A percentile compares a stretch with the other conserved stretches of the same genome.
Conservation (phyloP, 257 asterid genomes). For the Datura wrightii region DNA sequence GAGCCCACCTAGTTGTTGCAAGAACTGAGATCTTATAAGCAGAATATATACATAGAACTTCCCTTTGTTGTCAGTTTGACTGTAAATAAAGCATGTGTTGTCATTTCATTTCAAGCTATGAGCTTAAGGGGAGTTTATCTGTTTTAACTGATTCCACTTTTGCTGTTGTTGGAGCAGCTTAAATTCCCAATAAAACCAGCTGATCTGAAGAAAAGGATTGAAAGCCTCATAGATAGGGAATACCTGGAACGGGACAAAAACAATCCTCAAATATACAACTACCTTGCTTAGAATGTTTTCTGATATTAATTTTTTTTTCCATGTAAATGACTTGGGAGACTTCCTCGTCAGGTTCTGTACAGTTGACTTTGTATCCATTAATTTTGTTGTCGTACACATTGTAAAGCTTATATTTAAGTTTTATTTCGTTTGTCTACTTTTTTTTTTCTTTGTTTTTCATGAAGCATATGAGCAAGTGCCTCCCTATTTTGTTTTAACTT, state of each 20-base stretch:
- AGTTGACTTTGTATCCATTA: constrained; percentile 49
- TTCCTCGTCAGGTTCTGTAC: constrained; percentile 62
- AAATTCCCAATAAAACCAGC: constrained; percentile 98
- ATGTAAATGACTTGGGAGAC: constrained; percentile 48
- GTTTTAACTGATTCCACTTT: not conserved
- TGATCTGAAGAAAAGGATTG: constrained; percentile 96
- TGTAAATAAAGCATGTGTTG: not conserved
- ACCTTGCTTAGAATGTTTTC: constrained; percentile 65
- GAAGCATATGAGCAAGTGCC: constrained; percentile 1
- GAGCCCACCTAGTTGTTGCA: too few relatives aligned
- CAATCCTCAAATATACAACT: constrained; percentile 94
- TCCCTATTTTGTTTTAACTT: not conserved
- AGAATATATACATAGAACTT: too few relatives aligned
- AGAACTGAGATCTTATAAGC: too few relatives aligned
- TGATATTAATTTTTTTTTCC: constrained; percentile 37
- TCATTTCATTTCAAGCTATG: constrained; percentile 21
- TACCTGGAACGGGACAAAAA: constrained; percentile 89
- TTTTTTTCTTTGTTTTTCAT: not conserved
- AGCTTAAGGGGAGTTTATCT: not conserved
- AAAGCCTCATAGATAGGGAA: constrained; percentile 94
- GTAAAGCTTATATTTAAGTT: constrained; percentile 34
- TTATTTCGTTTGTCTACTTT: not conserved
- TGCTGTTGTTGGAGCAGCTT: constrained; percentile 58
- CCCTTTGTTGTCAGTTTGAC: not conserved
- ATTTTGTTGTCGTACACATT: constrained; percentile 43